phyloP scores from a whole-genome alignment of 148 eudicot genomes.

The Diospyros lotus region DNA sequence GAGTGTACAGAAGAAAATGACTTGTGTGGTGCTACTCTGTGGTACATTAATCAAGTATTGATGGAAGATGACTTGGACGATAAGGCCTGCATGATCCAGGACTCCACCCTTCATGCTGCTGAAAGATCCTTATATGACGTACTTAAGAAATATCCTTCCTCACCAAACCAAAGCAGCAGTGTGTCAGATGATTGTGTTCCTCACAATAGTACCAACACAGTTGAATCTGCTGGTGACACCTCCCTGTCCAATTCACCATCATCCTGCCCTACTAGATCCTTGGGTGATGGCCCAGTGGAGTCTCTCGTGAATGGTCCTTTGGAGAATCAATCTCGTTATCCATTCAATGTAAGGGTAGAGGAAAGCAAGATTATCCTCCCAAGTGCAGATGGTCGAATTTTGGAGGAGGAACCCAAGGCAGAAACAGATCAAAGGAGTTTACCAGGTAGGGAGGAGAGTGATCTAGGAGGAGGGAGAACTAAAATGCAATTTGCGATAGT shows the following conservation, averaged over 20 bases:
- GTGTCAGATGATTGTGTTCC: too few species aligned
- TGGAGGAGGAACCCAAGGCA: neutral
- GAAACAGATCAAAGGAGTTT: neutral
- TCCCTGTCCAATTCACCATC: neutral
- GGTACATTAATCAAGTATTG: neutral
- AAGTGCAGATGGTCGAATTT: neutral
- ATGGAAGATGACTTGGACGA: conserved; percentile 1
- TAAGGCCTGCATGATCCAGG: neutral
- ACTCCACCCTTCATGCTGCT: neutral
- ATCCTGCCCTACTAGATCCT: neutral
- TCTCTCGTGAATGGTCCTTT: neutral
- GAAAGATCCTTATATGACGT: neutral
- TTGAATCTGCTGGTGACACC: neutral
- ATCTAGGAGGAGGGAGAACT: conserved; percentile 29
- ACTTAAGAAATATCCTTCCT: neutral
- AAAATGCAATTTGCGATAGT: conserved; percentile 27
- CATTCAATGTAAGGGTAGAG: neutral
- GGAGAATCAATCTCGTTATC: neutral
- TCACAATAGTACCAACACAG: too few species aligned
- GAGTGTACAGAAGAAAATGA: conserved; percentile 4
- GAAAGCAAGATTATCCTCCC: neutral
- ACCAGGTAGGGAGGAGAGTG: conserved; percentile 19
- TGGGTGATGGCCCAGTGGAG: neutral
- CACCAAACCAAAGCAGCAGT: neutral
- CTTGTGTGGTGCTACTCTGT: neutral